phyloP scores from a whole-genome alignment of 306 rosid genomes.

The Citrullus mucosospermus region DNA sequence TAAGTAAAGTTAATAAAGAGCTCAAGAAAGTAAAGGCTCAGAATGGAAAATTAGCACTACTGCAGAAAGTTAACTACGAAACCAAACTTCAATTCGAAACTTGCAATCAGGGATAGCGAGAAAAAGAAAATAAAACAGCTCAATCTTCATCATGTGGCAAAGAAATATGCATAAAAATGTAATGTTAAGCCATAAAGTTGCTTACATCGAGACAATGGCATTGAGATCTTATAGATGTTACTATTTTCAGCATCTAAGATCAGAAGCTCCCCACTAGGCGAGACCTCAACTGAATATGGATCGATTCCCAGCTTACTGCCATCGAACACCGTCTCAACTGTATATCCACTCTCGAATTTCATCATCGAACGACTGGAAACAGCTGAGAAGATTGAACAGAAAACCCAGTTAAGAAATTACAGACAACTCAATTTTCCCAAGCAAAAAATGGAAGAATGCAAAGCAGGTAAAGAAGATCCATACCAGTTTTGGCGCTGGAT shows the following conservation, averaged over 20 bases:
- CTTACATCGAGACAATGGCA: conserved; percentile 69
- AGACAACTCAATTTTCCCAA: not conserved
- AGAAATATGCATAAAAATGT: not conserved
- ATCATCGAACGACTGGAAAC: conserved; percentile 66
- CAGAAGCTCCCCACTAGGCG: conserved; percentile 67
- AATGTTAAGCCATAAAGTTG: not conserved
- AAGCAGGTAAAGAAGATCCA: not conserved
- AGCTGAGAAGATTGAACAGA: conserved; percentile 30
- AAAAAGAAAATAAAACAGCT: not conserved
- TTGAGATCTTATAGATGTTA: conserved; percentile 69
- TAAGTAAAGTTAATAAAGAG: not conserved
- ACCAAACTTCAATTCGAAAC: not conserved
- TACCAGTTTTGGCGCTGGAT: conserved; percentile 55
- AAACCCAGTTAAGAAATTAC: conserved; percentile 19
- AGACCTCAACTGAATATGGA: conserved; percentile 60
- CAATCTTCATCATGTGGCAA: not conserved
- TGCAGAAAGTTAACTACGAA: not conserved
- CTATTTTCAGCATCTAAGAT: conserved; percentile 87
- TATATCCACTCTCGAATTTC: conserved; percentile 87
- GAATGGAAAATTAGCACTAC: not conserved
- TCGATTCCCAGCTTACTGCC: conserved; percentile 92
- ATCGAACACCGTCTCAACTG: conserved; percentile 84
- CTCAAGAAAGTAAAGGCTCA: not conserved
- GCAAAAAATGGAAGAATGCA: conserved; percentile 6
- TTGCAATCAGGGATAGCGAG: not conserved